phyloP scores from a whole-genome alignment of 2,329 filamentous ascomycete genomes.

The Colletotrichum camelliae region DNA sequence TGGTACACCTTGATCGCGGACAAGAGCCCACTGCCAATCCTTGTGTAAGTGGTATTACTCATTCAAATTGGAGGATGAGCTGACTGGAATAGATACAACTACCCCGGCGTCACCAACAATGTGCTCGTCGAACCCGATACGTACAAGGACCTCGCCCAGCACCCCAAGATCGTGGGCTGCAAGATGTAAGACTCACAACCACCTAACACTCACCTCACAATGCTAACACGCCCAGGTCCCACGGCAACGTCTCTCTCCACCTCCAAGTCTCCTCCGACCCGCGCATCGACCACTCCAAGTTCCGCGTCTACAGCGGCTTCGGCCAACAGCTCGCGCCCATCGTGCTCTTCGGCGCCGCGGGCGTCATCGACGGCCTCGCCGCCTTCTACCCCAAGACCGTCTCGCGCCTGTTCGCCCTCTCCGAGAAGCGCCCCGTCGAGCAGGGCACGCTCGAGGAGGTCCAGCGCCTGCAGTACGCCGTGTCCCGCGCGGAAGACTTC shows the following conservation, averaged over 20 bases:
- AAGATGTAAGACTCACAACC: slow-evolving; percentile 51
- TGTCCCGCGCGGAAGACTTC: slow-evolving; percentile 66
- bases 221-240: slow-evolving; percentile 42
- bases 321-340: slow-evolving; percentile 71
- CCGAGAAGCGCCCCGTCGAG: slow-evolving; percentile 37
- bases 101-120: slow-evolving; percentile 71
- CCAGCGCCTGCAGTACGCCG: slow-evolving; percentile 63
- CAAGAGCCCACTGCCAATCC: slow-evolving; percentile 61
- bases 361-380: slow-evolving; percentile 70
- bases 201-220: background rate
- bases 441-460: slow-evolving; percentile 55
- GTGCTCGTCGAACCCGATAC: slow-evolving; percentile 63
- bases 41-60: slow-evolving; percentile 52
- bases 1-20: slow-evolving; percentile 70
- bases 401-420: slow-evolving; percentile 59
- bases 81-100: slow-evolving; percentile 46
- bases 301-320: slow-evolving; percentile 69
- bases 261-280: slow-evolving; percentile 67
- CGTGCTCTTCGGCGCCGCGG: slow-evolving; percentile 66
- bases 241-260: slow-evolving; percentile 69
- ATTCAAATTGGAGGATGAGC: background rate
- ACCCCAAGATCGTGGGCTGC: slow-evolving; percentile 71
- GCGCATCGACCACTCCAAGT: slow-evolving; percentile 63
- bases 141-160: slow-evolving; percentile 60
- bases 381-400: slow-evolving; percentile 70